These are phyloP conservation scores for Cryptomeria japonica DNA, from an alignment of 75 land plant species.

Conservation along the genomic window DNA sequence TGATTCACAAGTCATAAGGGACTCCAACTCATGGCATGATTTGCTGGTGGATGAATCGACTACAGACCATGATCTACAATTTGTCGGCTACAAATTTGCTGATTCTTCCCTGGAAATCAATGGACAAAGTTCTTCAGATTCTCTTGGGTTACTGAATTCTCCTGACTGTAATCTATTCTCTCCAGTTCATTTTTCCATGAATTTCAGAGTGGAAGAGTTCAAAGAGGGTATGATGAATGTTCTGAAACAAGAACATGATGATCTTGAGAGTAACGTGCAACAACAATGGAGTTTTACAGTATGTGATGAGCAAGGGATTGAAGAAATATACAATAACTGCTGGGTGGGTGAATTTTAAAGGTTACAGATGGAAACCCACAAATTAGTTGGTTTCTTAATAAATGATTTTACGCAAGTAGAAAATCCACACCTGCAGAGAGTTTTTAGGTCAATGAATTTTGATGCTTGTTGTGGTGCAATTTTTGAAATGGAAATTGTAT, in stretches of 20 bases:
- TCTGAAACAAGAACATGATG: neutral
- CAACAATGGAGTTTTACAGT: neutral
- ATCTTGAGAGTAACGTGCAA: neutral
- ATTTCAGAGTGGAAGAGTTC: neutral
- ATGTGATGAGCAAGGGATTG: neutral
- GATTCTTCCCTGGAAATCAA: no score
- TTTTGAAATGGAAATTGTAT: no score
- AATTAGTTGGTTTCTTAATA: no score
- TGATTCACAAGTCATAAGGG: neutral
- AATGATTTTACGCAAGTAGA: no score
- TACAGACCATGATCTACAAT: neutral
- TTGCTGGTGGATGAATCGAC: neutral
- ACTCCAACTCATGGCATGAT: neutral
- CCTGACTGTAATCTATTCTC: neutral
- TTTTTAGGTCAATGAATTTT: no score
- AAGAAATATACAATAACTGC: no score
- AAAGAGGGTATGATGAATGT: no score
- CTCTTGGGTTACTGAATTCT: neutral
- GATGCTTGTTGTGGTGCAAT: no score
- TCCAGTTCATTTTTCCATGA: neutral
- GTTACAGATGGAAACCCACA: no score
- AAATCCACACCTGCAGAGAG: no score
- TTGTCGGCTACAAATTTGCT: no score
- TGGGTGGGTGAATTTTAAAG: neutral
- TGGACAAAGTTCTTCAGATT: neutral